These are phyloP conservation scores for Mycothermus thermophilus DNA, from an alignment of 495 filamentous ascomycete species.

Conservation along the genomic window DNA sequence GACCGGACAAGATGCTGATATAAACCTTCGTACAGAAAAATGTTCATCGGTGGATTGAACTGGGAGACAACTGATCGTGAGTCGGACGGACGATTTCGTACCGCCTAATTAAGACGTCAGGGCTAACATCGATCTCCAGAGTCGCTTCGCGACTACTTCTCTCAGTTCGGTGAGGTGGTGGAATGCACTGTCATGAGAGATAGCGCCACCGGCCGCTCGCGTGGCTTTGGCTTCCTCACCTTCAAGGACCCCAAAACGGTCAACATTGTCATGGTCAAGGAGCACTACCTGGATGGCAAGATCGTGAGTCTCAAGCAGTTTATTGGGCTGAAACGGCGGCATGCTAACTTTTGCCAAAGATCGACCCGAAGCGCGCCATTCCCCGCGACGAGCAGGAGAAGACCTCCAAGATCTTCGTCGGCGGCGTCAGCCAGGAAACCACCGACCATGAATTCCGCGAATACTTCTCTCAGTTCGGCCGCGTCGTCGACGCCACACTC, in stretches of 20 bases:
- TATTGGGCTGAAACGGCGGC: not conserved
- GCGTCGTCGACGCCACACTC: slow-evolving; percentile 90
- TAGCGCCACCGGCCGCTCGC: slow-evolving; percentile 79
- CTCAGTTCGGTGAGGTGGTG: slow-evolving; percentile 90
- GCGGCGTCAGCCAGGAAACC: slow-evolving; percentile 92
- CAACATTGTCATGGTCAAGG: slow-evolving; percentile 99
- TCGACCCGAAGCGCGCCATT: slow-evolving; percentile 95
- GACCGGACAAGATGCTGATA: slow-evolving; percentile 19
- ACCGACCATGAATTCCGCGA: slow-evolving; percentile 90
- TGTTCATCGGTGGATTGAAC: slow-evolving; percentile 98
- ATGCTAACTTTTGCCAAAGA: slow-evolving; percentile 38
- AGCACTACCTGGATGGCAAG: slow-evolving; percentile 95
- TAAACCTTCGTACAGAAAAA: slow-evolving; percentile 88
- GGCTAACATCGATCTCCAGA: too few relatives aligned
- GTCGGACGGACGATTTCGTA: too few relatives aligned
- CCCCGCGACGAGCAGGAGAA: slow-evolving; percentile 96
- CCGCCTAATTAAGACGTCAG: too few relatives aligned
- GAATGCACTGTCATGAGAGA: slow-evolving; percentile 99
- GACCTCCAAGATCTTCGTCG: slow-evolving; percentile 96
- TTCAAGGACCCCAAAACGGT: slow-evolving; percentile 96
- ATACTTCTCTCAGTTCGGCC: slow-evolving; percentile 91
- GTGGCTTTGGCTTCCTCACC: slow-evolving; percentile 94
- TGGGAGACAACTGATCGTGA: slow-evolving; percentile 99
- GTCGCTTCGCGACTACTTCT: slow-evolving; percentile 96
- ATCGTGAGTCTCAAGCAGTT: slow-evolving; percentile 53